These are phyloP conservation scores for Dioscorea cayenensis DNA, from an alignment of 116 monocot species.

Conservation along the genomic window DNA sequence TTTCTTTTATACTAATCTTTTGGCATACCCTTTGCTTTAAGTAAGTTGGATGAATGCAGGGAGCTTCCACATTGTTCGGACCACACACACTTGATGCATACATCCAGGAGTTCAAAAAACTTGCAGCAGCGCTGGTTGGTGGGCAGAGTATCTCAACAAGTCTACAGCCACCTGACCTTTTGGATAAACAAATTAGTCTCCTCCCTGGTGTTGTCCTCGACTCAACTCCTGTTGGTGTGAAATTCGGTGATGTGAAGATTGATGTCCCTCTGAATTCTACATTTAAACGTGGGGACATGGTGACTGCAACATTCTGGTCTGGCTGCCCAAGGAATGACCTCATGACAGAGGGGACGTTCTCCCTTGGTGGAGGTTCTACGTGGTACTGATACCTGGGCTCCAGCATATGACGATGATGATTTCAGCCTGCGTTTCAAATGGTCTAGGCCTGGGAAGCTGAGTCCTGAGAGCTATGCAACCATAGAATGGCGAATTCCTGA, in stretches of 20 bases:
- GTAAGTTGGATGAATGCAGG: conserved; percentile 22
- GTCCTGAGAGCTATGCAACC: conserved; percentile 62
- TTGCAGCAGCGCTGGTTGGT: conserved; percentile 52
- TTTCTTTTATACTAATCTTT: too few relatives aligned
- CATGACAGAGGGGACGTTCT: conserved; percentile 71
- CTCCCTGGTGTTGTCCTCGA: conserved; percentile 66
- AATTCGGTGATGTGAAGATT: conserved; percentile 62
- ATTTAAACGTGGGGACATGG: conserved; percentile 49
- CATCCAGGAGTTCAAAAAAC: conserved; percentile 92
- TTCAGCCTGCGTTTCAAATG: conserved; percentile 83
- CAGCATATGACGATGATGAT: conserved; percentile 89
- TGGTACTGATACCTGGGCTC: conserved; percentile 46
- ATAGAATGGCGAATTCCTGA: conserved; percentile 91
- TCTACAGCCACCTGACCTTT: conserved; percentile 72
- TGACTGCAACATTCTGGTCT: conserved; percentile 74
- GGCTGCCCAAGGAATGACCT: conserved; percentile 92
- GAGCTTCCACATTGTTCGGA: conserved; percentile 88
- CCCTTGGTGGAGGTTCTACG: conserved; percentile 68
- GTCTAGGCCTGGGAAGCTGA: conserved; percentile 65
- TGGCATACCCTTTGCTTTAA: too few relatives aligned
- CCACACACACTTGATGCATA: conserved; percentile 90
- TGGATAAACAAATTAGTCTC: conserved; percentile 69
- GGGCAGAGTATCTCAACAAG: conserved; percentile 24
- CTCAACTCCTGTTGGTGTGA: conserved; percentile 41
- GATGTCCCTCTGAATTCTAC: conserved; percentile 70